Evolutionary conservation across 306 rosid species (phyloP).

Genomic region (Begonia loranthoides): DNA sequence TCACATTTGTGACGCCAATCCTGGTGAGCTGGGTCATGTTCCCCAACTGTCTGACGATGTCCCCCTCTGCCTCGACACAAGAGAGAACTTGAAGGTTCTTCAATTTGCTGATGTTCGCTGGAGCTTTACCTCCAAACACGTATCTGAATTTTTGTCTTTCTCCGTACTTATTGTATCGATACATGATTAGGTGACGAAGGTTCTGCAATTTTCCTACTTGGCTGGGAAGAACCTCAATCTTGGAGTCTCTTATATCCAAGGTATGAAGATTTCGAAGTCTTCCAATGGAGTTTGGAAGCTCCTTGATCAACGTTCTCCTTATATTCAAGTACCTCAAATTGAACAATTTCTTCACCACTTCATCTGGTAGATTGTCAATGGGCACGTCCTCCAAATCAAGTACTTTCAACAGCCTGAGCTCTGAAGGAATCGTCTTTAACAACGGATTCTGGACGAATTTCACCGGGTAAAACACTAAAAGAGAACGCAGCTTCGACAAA

Average conservation of each 20-base stretch:
- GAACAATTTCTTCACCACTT: slow-evolving; percentile 1
- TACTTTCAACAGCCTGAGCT: slow-evolving; percentile 6
- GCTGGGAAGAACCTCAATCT: slow-evolving; percentile 3
- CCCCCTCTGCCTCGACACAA: no score
- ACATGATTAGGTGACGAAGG: not conserved
- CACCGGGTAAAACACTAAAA: not conserved
- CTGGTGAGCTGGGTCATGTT: slow-evolving; percentile 7
- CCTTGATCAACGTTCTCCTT: slow-evolving; percentile 1
- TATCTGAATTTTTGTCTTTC: not conserved
- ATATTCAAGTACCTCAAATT: slow-evolving; percentile 10
- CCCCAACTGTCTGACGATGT: not conserved
- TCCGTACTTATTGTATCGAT: no score
- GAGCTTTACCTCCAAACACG: not conserved
- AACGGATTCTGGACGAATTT: not conserved
- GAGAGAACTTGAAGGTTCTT: slow-evolving; percentile 4
- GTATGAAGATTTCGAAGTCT: slow-evolving; percentile 10
- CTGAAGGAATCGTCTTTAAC: not conserved
- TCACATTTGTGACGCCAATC: slow-evolving; percentile 4
- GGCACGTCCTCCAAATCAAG: slow-evolving; percentile 6
- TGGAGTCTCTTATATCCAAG: not conserved
- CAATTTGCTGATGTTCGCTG: not conserved
- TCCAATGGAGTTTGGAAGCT: slow-evolving; percentile 17
- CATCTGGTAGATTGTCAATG: slow-evolving; percentile 2
- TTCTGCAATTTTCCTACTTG: not conserved
- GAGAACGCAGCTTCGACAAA: slow-evolving; percentile 7